phyloP scores from a whole-genome alignment of 2,329 filamentous ascomycete genomes.

The Apiospora koreana region DNA sequence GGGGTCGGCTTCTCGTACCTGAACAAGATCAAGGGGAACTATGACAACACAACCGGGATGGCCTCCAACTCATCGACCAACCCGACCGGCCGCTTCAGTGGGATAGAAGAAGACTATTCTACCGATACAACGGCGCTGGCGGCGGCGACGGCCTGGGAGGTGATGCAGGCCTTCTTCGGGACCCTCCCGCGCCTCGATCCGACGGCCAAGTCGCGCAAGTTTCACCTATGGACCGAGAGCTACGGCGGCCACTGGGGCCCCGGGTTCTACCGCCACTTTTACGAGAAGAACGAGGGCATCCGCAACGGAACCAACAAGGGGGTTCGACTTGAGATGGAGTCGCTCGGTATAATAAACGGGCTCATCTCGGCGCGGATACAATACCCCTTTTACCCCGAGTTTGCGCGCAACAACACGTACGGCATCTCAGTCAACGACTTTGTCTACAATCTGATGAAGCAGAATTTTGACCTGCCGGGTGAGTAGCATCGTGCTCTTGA shows the following conservation, averaged over 20 bases:
- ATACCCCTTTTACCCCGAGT: conserved; percentile 55
- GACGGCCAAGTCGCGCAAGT: conserved; percentile 42
- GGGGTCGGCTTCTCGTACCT: conserved; percentile 57
- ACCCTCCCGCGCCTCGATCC: conserved; percentile 39
- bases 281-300: conserved; percentile 11
- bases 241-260: conserved; percentile 21
- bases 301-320: neutral
- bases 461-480: conserved; percentile 23
- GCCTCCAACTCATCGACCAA: conserved; percentile 24
- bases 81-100: conserved; percentile 31
- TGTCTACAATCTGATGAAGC: conserved; percentile 33
- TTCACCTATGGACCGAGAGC: conserved; percentile 48
- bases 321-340: conserved; percentile 50
- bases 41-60: conserved; percentile 27
- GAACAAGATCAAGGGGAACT: conserved; percentile 26
- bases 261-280: conserved; percentile 13
- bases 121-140: conserved; percentile 30
- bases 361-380: conserved; percentile 67
- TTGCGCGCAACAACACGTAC: conserved; percentile 67
- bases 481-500: conserved; percentile 29
- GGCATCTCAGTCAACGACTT: conserved; percentile 56
- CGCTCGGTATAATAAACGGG: conserved; percentile 72
- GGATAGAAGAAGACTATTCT: conserved; percentile 25
- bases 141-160: conserved; percentile 62
- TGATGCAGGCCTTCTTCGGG: conserved; percentile 49